Percentiles rank a stretch among this genome's conserved stretches.
These are phyloP conservation scores for Pyricularia sp. DNA, from an alignment of 2,329 filamentous ascomycete species.

Conservation along the genomic window DNA sequence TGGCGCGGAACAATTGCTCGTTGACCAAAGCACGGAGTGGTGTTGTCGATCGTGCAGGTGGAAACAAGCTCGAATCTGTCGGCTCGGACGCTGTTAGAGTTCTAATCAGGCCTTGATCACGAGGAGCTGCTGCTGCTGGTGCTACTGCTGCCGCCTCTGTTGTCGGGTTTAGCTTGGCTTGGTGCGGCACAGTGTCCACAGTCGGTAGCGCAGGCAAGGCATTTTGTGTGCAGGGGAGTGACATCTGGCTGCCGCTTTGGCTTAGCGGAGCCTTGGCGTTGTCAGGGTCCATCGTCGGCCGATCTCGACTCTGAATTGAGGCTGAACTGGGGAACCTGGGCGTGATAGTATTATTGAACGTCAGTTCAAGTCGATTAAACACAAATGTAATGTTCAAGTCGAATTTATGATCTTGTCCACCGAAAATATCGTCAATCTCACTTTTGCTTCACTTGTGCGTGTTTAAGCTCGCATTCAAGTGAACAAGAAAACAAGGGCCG, in stretches of 20 bases:
- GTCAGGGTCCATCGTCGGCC: background rate
- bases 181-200: background rate
- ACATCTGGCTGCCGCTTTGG: background rate
- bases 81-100: background rate
- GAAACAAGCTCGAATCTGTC: background rate
- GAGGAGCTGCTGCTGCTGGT: background rate
- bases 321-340: background rate
- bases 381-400: background rate
- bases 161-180: background rate
- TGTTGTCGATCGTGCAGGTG: background rate
- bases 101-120: background rate
- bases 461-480: background rate
- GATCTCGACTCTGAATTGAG: background rate
- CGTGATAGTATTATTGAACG: background rate
- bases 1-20: background rate
- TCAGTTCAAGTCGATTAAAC: background rate
- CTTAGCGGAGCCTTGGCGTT: background rate
- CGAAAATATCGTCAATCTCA: background rate
- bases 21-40: background rate
- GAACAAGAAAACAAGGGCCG: background rate
- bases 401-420: background rate
- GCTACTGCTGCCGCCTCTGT: background rate
- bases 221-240: background rate
- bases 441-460: background rate
- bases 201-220: background rate